Base-by-base conservation (phyloP, 2,329 filamentous ascomycete genomes). In the Triangularia setosa region DNA sequence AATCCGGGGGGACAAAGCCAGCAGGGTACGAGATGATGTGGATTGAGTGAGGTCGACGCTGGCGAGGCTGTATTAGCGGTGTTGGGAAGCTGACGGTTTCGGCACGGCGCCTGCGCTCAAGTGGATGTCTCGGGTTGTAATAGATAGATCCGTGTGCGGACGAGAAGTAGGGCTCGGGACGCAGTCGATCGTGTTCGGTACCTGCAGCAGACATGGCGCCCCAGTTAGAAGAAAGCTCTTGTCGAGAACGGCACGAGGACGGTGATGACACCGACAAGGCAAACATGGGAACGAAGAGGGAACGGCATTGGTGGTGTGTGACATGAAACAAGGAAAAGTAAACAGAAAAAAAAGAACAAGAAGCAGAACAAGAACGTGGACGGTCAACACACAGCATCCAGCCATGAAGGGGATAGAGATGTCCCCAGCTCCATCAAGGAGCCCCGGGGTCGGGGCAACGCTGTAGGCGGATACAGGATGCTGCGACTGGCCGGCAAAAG, bases 31-130 rank as follows among this genome's bases (percentile, higher is more conserved):
- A 80, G 64, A 78, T 78, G 65, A 86, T 84, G 72, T 83, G 81
- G 65, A 86, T 85, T 52, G 82, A 83, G 69, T 85, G 83, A 53
- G 82, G 83, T 71, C 83, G 78, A 68, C 82, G 79, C 64, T 75
- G 79, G 69, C 83, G 80, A 63, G 78, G 79, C 70, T 80, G 79
- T 72, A 83, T 85, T 68, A 79, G 76, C 63, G 75, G 78, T 57
- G 69, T 74, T 64, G 73, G 79, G 68, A 76, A 74, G 28, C 64
- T 64, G 35, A 72, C 72, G n/a, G 65, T 61, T 23, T 68, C 63
- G 30, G 68, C 28, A 55, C 69, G 71, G 60, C 67, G 65, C 52
- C 69, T 67, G 60, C 67, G 68, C 27, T 73, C 71, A 56, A 60
- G 54, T 21, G 61, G 64, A 18, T 64, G 67, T 30, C 68, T 66